Evolutionary conservation across 1,139 yeast species (phyloP).

Genomic region (Kodamaea sp.): DNA sequence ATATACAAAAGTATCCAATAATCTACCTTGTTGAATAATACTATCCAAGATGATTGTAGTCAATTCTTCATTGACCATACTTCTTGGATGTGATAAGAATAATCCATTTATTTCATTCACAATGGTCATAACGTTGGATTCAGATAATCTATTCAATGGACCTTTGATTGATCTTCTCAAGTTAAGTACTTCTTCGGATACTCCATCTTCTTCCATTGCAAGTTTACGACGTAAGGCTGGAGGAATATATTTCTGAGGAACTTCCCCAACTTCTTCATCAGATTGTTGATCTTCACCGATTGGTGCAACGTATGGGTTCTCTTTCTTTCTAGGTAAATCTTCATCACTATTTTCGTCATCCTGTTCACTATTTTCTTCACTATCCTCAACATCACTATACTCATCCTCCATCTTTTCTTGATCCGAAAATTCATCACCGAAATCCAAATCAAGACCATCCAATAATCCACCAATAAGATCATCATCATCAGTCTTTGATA

Average conservation of each 20-base stretch:
- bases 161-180: constrained; percentile 69
- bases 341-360: constrained; percentile 25
- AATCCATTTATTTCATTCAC: constrained; percentile 63
- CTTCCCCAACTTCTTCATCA: constrained; percentile 12
- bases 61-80: constrained; percentile 66
- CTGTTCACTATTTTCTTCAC: constrained; percentile 19
- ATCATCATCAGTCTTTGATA: constrained; percentile 52
- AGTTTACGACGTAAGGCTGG: constrained; percentile 70
- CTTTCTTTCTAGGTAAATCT: constrained; percentile 39
- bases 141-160: constrained; percentile 80
- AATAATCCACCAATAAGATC: constrained; percentile 71
- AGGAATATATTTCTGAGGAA: constrained; percentile 60
- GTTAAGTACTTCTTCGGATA: constrained; percentile 47
- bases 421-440: constrained; percentile 18
- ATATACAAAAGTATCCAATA: constrained; percentile 75
- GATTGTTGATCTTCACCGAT: constrained; percentile 13
- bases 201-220: constrained; percentile 32
- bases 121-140: constrained; percentile 71
- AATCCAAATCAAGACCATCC: constrained; percentile 73
- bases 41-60: constrained; percentile 63
- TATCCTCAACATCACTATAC: constrained; percentile 15
- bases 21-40: constrained; percentile 57
- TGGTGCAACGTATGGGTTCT: constrained; percentile 89
- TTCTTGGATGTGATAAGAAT: constrained; percentile 68
- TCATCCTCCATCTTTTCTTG: constrained; percentile 6